phyloP scores from a whole-genome alignment of 257 asterid genomes.

The Solanum corneliomulleri region DNA sequence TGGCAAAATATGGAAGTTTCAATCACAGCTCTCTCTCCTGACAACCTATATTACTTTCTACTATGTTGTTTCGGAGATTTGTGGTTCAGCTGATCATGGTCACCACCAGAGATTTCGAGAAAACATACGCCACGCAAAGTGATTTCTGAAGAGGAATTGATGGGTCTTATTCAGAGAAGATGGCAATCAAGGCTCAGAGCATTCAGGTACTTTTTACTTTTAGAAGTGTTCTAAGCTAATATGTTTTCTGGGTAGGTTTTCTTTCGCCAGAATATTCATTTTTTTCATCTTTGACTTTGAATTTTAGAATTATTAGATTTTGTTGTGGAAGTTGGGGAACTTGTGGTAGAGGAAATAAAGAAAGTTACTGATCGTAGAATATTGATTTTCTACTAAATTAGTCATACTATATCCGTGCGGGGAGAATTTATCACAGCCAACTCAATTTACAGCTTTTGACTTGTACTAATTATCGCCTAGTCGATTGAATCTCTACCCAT shows the following conservation, averaged over 20 bases:
- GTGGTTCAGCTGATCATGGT: conserved; percentile 22
- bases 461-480: background rate
- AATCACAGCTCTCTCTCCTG: background rate
- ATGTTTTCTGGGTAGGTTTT: background rate
- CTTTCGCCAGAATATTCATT: background rate
- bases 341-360: background rate
- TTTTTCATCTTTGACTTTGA: background rate
- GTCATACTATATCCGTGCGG: background rate
- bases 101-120: background rate
- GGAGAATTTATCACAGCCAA: background rate
- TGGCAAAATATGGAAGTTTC: conserved; percentile 73
- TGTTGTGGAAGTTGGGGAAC: background rate
- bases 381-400: background rate
- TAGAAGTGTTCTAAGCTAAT: background rate
- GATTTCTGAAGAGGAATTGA: background rate
- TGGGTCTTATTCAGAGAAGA: background rate
- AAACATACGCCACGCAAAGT: background rate
- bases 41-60: background rate
- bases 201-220: conserved; percentile 15
- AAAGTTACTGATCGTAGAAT: background rate
- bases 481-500: background rate
- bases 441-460: background rate
- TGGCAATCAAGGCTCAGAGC: background rate
- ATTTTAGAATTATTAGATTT: background rate
- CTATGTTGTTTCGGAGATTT: background rate